These are phyloP conservation scores for Curvularia lunata DNA, from an alignment of 2,329 filamentous ascomycete species.

Conservation along the genomic window DNA sequence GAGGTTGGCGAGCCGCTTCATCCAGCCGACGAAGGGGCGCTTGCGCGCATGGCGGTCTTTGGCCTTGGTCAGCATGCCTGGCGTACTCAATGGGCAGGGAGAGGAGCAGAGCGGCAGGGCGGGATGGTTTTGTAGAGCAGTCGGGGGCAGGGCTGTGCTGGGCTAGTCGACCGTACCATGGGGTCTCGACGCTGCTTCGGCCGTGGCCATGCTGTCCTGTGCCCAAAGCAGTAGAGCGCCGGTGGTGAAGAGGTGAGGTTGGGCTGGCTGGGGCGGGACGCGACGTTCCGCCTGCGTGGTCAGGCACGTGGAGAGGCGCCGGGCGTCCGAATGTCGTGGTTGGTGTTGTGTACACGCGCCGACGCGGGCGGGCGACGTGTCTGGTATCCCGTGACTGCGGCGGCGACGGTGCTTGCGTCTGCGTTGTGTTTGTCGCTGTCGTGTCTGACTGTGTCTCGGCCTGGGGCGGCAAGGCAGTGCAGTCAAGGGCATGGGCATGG, in stretches of 20 bases:
- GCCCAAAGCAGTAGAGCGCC: slow-evolving; percentile 18
- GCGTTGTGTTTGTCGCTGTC: neutral
- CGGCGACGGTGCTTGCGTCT: neutral
- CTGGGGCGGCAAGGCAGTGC: neutral
- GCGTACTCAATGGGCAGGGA: neutral
- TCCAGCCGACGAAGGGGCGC: slow-evolving; percentile 88
- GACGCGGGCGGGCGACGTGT: slow-evolving; percentile 2
- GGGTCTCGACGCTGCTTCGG: slow-evolving; percentile 53
- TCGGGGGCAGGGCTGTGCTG: slow-evolving; percentile 32
- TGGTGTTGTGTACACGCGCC: slow-evolving; percentile 1
- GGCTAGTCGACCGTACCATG: slow-evolving; percentile 48
- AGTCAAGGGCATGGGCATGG: neutral
- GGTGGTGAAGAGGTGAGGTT: slow-evolving; percentile 7
- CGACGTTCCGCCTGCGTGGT: slow-evolving; percentile 12
- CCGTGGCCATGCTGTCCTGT: slow-evolving; percentile 50
- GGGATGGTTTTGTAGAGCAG: slow-evolving; percentile 1
- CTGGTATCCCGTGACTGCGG: slow-evolving; percentile 3
- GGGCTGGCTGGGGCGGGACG: slow-evolving; percentile 10
- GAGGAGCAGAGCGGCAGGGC: slow-evolving; percentile 9
- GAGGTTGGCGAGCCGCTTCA: slow-evolving; percentile 90
- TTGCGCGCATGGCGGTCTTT: slow-evolving; percentile 76
- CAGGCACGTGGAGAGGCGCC: neutral
- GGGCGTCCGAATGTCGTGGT: neutral
- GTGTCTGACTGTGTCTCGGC: neutral
- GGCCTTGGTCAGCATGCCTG: slow-evolving; percentile 36